These are phyloP conservation scores for Cyberlindnera americana DNA, from an alignment of 805 yeast genomes.

Conservation along the genomic window DNA sequence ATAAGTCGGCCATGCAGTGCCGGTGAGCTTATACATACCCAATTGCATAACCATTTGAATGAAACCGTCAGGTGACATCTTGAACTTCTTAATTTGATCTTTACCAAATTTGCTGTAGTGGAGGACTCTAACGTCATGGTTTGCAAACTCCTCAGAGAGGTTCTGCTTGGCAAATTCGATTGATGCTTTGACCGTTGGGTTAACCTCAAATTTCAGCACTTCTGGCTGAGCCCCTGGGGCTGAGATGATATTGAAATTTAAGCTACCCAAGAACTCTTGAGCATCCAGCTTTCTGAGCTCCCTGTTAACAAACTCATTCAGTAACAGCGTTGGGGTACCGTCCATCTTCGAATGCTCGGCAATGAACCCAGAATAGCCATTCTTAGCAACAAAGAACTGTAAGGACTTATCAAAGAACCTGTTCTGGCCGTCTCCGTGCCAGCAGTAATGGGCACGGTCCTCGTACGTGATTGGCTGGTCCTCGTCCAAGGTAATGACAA, in stretches of 20 bases:
- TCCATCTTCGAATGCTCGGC: conserved; percentile 99
- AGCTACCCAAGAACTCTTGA: conserved; percentile 23
- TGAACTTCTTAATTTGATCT: conserved; percentile 75
- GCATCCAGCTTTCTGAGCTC: conserved; percentile 49
- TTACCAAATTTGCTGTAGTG: conserved; percentile 86
- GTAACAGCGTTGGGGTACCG: conserved; percentile 89
- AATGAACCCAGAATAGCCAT: conserved; percentile 86
- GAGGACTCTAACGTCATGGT: conserved; percentile 76
- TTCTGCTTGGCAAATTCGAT: conserved; percentile 53
- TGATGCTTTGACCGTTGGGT: conserved; percentile 45
- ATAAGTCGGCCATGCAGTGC: conserved; percentile 83
- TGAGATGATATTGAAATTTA: conserved; percentile 11
- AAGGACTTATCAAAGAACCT: conserved; percentile 90
- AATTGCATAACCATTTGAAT: conserved; percentile 89
- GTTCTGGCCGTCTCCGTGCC: conserved; percentile 96
- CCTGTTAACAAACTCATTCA: conserved; percentile 71
- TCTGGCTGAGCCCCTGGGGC: conserved; percentile 13
- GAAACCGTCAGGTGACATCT: conserved; percentile 89
- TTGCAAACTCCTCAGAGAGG: conserved; percentile 49
- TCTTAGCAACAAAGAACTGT: conserved; percentile 75
- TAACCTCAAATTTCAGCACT: conserved; percentile 54
- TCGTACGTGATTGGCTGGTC: conserved; percentile 67
- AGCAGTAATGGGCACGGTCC: conserved; percentile 77
- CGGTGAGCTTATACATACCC: conserved; percentile 81
- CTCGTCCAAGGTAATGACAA: conserved; percentile 78